Evolutionary conservation across 331 rosid species (phyloP).

Genomic region (Phaseolus coccineus): DNA sequence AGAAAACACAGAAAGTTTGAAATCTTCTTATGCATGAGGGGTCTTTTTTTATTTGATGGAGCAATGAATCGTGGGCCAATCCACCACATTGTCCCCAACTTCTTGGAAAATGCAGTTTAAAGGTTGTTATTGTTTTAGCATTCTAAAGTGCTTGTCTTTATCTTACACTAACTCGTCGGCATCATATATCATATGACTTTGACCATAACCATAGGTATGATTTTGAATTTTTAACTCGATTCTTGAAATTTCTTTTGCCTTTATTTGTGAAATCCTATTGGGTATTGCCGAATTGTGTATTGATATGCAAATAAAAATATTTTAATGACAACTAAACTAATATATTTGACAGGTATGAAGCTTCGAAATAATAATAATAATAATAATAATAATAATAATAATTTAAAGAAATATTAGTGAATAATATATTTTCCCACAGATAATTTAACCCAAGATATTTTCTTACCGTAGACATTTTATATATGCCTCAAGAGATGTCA

Average conservation of each 20-base stretch:
- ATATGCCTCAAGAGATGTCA: no score
- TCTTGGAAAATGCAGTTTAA: constrained; percentile 17
- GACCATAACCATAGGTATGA: neutral
- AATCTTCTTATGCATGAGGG: neutral
- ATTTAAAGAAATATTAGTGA: no score
- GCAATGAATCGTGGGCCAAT: neutral
- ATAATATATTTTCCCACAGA: no score
- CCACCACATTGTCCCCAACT: constrained; percentile 14
- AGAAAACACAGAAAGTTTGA: neutral
- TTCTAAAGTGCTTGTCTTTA: constrained; percentile 21
- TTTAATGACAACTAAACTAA: neutral
- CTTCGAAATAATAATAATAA: neutral
- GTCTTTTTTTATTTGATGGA: neutral
- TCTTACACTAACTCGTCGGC: constrained; percentile 9
- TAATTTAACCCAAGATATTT: no score
- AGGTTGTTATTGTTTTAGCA: neutral
- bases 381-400: no score
- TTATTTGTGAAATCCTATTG: neutral
- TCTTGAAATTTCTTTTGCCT: neutral
- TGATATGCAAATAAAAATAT: neutral
- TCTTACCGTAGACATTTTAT: no score
- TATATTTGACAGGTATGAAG: neutral
- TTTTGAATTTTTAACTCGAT: neutral
- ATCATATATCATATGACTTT: neutral
- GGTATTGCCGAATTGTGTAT: neutral